phyloP scores from a whole-genome alignment of 2,329 filamentous ascomycete genomes.

The Ophiostoma himal-ulmi region DNA sequence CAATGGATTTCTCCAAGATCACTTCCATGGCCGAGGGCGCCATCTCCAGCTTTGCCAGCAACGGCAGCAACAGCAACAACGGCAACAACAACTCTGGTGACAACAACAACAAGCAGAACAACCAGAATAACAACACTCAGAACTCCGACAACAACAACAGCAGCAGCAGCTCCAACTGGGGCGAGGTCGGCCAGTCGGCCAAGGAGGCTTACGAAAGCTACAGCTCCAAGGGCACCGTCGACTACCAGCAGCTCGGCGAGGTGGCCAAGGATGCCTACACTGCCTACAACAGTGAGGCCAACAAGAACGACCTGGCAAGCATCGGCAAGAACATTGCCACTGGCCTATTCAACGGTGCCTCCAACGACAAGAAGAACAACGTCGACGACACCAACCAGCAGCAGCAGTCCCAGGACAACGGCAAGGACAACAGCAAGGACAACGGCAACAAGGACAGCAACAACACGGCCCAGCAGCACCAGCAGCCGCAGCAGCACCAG shows the following conservation, averaged over 20 bases:
- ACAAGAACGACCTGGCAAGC: conserved; percentile 22
- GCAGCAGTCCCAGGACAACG: conserved; percentile 7
- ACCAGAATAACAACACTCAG: conserved; percentile 18
- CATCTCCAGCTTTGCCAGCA: conserved; percentile 23
- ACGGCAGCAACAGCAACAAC: conserved; percentile 23
- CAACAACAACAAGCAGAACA: conserved; percentile 22
- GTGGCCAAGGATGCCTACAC: conserved; percentile 34
- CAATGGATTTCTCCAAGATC: conserved; percentile 31
- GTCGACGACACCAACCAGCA: conserved; percentile 4
- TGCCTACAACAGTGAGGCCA: conserved; percentile 25
- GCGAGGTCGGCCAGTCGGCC: conserved; percentile 26
- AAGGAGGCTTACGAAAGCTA: conserved; percentile 27
- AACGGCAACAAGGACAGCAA: conserved; percentile 11
- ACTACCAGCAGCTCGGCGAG: conserved; percentile 31
- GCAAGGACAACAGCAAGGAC: conserved; percentile 13
- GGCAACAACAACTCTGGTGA: conserved; percentile 22
- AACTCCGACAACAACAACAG: conserved; percentile 15
- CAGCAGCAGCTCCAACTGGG: conserved; percentile 23
- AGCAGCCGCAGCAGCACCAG: conserved; percentile 3
- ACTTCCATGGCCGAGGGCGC: conserved; percentile 27
- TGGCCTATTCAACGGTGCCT: conserved; percentile 17
- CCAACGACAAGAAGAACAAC: conserved; percentile 12
- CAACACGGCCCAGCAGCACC: background rate
- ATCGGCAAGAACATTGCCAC: conserved; percentile 23
- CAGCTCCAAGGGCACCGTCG: conserved; percentile 32